Evolutionary conservation across 371 early-diverging fungal species (phyloP), one percentile per base, ranked within the genome.

Genomic region (Scutellospora calospora): DNA sequence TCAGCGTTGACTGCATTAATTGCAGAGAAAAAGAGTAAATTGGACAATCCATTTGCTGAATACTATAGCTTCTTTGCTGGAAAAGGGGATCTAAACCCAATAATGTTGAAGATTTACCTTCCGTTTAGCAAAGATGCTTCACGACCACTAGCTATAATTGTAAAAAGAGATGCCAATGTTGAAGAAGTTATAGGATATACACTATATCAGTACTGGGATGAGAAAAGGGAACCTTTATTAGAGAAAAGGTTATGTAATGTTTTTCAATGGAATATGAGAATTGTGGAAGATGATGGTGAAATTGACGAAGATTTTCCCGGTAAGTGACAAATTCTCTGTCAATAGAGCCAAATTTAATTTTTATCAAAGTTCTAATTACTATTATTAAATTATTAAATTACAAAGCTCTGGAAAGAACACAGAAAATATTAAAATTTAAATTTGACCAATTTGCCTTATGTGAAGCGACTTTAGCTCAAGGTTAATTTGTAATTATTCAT

Each of bases 241-340:
- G 91, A 93, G 3, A 89, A 87, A 3, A 87, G 91, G 3, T 82
- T 88, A 29, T 91, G 88, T 45, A 91, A 94, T 72, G 89, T 95
- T 14, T 90, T 89, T 1, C 86, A 89, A 71, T 98, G 98, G 98
- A 93, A 90, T 18, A 84, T 98, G 86, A 87, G 96, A 65, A 97
- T 98, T 80, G 97, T 94, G 2, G 98, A 97, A 83, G 97, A 97
- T 75, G 97, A 97, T 88, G 98, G 98, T 20, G 92, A 91, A 52
- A 93, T 98, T 71, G 99, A 98, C 82, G 97, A 97, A 52, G 98
- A 97, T 85, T 92, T 98, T 82, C 98, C 98, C 55, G 97, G 95
- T 95, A 89, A 80, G 62, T 74, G 18, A 20, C 35, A 14, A 22
- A 76, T 20, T 54, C 1, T 31, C 22, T 20, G n/a, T n/a, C n/a